Percentiles rank a stretch among this genome's conserved stretches.
Conservation (phyloP, 768 basidiomycete genomes). For the Tremella mesenterica region DNA sequence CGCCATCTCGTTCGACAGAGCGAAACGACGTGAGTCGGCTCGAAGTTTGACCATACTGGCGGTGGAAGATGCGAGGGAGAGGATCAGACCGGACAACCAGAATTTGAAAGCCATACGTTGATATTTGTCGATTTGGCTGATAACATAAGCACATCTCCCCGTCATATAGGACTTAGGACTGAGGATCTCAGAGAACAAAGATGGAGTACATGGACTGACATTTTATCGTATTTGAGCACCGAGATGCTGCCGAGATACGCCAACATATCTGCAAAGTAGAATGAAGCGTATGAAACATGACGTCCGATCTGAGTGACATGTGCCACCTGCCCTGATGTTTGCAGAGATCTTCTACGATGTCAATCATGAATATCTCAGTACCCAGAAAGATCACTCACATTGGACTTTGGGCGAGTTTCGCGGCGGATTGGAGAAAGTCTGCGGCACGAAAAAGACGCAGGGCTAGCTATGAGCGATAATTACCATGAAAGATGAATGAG, state of each 20-base stretch:
- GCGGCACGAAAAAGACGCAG: slow-evolving; percentile 87
- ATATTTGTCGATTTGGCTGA: slow-evolving; percentile 56
- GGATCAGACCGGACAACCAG: slow-evolving; percentile 78
- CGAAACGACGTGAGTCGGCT: slow-evolving; percentile 34
- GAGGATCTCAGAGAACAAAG: slow-evolving; percentile 48
- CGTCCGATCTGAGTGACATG: slow-evolving; percentile 69
- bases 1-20: slow-evolving; percentile 20
- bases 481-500: too few species aligned
- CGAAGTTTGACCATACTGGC: slow-evolving; percentile 37
- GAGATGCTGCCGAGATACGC: slow-evolving; percentile 61
- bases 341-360: slow-evolving; percentile 9
- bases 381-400: slow-evolving; percentile 22
- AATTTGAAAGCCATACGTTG: slow-evolving; percentile 65
- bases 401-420: slow-evolving; percentile 53
- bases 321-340: slow-evolving; percentile 49
- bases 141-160: slow-evolving; percentile 45
- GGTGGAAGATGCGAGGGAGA: slow-evolving; percentile 55
- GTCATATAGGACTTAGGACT: slow-evolving; percentile 49
- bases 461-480: slow-evolving; percentile 50
- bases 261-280: slow-evolving; percentile 70
- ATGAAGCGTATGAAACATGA: slow-evolving; percentile 82
- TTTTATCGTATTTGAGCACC: slow-evolving; percentile 34
- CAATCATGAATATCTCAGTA: background rate
- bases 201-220: slow-evolving; percentile 23
- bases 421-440: slow-evolving; percentile 84